Conservation (phyloP, 23 red algal species). For the Gracilaria domingensis region DNA sequence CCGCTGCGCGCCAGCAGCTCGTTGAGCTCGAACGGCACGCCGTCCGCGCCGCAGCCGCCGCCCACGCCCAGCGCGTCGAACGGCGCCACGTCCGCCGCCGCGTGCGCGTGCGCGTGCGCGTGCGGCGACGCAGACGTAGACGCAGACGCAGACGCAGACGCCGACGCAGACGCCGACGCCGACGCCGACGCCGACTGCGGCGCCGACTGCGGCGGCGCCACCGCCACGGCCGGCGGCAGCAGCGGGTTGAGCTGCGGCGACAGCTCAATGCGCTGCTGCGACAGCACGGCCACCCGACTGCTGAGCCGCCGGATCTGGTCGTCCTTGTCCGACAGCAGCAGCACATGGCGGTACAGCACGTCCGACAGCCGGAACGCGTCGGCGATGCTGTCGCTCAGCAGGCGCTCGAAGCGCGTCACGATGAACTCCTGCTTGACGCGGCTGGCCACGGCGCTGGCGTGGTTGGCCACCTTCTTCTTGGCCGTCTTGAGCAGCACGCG, state of each 20-base stretch:
- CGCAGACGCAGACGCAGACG: not conserved
- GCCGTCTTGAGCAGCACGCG: not conserved
- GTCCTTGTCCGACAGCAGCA: not conserved
- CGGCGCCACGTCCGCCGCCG: no score
- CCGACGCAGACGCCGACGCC: no score
- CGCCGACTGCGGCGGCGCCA: not conserved
- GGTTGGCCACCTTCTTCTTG: constrained; percentile 57
- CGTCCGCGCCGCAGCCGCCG: not conserved
- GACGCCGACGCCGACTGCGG: not conserved
- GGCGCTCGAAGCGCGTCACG: not conserved
- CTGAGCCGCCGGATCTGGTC: not conserved
- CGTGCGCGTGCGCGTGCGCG: not conserved
- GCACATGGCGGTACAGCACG: not conserved
- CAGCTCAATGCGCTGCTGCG: not conserved
- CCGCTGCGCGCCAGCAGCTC: not conserved
- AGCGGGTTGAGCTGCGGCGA: no score
- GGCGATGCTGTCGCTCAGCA: not conserved
- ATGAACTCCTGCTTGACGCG: constrained; percentile 50
- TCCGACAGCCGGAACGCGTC: not conserved
- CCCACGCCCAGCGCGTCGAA: not conserved
- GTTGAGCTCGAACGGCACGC: not conserved
- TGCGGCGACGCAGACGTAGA: no score
- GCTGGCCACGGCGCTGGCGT: constrained; percentile 40
- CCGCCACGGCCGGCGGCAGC: no score
- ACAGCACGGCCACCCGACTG: not conserved